Evolutionary conservation across 2,329 filamentous ascomycete genomes (phyloP).

Genomic region (Macrophomina pseudophaseolina): DNA sequence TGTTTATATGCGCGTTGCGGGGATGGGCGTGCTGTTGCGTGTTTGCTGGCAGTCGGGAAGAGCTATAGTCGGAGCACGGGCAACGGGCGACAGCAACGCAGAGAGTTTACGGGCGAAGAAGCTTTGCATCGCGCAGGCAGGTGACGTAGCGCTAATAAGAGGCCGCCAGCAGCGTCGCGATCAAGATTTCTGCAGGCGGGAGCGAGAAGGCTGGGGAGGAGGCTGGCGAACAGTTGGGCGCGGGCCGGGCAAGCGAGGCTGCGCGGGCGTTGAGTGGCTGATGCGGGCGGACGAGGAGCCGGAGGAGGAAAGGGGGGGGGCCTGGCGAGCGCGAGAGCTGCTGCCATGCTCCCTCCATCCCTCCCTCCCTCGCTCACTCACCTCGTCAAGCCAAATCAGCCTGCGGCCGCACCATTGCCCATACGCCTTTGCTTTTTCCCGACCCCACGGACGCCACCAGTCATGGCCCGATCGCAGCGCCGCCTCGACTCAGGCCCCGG

Average conservation of each 20-base stretch:
- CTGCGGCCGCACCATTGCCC: not conserved
- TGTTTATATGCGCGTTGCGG: constrained; percentile 12
- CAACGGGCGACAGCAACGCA: not conserved
- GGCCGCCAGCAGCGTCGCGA: not conserved
- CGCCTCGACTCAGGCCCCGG: not conserved
- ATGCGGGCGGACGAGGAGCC: not conserved
- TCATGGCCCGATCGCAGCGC: not conserved
- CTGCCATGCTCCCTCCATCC: no score
- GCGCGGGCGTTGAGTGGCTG: constrained; percentile 2
- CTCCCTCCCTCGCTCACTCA: no score
- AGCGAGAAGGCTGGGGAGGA: constrained; percentile 4
- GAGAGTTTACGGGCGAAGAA: not conserved
- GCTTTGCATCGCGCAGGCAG: constrained; percentile 1
- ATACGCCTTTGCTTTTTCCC: constrained; percentile 9
- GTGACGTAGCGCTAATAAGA: constrained; percentile 18
- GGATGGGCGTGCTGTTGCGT: not conserved
- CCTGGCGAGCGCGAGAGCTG: no score
- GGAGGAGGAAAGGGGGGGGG: no score
- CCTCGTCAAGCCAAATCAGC: no score
- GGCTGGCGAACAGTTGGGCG: constrained; percentile 16
- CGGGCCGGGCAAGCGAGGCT: constrained; percentile 6
- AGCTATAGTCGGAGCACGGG: not conserved
- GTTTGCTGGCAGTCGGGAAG: not conserved
- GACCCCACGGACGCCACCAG: not conserved
- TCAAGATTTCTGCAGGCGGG: constrained; percentile 13